phyloP scores from a whole-genome alignment of 805 yeast genomes.

The Sugiyamaella valdiviana region DNA sequence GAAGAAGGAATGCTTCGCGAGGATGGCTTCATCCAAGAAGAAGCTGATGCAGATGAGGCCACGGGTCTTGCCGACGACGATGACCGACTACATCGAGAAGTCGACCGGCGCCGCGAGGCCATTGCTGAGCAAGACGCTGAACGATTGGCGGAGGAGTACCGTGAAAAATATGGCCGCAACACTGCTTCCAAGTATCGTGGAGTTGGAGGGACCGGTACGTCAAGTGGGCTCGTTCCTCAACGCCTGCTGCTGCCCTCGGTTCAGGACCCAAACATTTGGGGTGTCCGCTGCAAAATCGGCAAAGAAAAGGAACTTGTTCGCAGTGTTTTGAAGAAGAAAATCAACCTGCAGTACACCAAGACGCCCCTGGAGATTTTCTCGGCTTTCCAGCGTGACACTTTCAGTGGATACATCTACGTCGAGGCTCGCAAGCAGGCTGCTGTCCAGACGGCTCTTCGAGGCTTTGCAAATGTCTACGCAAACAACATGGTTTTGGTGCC shows the following conservation, averaged over 20 bases:
- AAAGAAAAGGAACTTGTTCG: conserved; percentile 87
- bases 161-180: conserved; percentile 86
- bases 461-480: conserved; percentile 78
- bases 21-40: conserved; percentile 50
- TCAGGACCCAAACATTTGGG: conserved; percentile 94
- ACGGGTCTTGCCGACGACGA: conserved; percentile 52
- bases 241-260: conserved; percentile 90
- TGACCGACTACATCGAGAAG: conserved; percentile 83
- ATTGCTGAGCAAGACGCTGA: conserved; percentile 94
- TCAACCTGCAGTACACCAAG: conserved; percentile 65
- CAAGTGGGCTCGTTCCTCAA: conserved; percentile 84
- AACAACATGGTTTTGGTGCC: conserved; percentile 81
- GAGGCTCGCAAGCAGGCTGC: conserved; percentile 94
- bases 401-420: conserved; percentile 84
- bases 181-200: conserved; percentile 79
- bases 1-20: conserved; percentile 85
- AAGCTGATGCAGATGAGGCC: conserved; percentile 34
- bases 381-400: conserved; percentile 90
- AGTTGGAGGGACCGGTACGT: conserved; percentile 21
- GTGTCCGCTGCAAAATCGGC: conserved; percentile 88
- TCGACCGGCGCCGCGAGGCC: conserved; percentile 67
- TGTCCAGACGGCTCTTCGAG: conserved; percentile 78
- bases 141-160: conserved; percentile 81
- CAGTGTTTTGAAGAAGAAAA: conserved; percentile 74
- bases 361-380: conserved; percentile 80